These are phyloP conservation scores for Pleurotus ostreatus DNA, from an alignment of 768 basidiomycete genomes.

Conservation along the genomic window DNA sequence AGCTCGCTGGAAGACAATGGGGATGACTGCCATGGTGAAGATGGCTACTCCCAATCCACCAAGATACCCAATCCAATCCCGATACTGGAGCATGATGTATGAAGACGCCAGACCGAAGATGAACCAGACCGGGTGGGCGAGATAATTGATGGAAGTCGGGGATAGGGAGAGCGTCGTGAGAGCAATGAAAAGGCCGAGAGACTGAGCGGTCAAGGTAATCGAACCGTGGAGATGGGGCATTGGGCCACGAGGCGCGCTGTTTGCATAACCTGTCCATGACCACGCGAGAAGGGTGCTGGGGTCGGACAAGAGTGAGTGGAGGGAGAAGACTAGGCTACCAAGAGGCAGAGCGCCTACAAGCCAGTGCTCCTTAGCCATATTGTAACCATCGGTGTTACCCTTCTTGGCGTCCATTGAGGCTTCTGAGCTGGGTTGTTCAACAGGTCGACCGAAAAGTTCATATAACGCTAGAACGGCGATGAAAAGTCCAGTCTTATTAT, in stretches of 20 bases:
- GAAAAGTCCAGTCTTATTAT: slow-evolving; percentile 61
- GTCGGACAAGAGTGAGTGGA: slow-evolving; percentile 73
- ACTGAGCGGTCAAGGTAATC: slow-evolving; percentile 61
- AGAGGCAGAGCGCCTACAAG: slow-evolving; percentile 47
- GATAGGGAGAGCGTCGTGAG: slow-evolving; percentile 24
- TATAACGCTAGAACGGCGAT: slow-evolving; percentile 55
- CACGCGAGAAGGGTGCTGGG: slow-evolving; percentile 77
- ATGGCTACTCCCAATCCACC: slow-evolving; percentile 61
- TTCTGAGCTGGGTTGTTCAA: slow-evolving; percentile 14
- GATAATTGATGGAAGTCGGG: slow-evolving; percentile 29
- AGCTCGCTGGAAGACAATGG: slow-evolving; percentile 46
- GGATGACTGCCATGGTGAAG: slow-evolving; percentile 64
- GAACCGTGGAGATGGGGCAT: slow-evolving; percentile 68
- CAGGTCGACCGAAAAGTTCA: slow-evolving; percentile 47
- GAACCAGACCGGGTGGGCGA: slow-evolving; percentile 51
- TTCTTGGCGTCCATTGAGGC: neutral
- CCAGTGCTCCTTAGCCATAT: slow-evolving; percentile 17
- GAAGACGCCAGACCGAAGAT: slow-evolving; percentile 47
- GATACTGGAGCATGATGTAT: slow-evolving; percentile 53
- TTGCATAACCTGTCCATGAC: slow-evolving; percentile 87
- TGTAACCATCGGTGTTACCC: neutral
- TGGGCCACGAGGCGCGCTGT: slow-evolving; percentile 60
- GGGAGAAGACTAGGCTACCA: slow-evolving; percentile 64
- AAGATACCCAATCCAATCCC: slow-evolving; percentile 66
- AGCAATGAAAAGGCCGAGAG: slow-evolving; percentile 48